A percentile compares a stretch with the other conserved stretches of the same genome.
These are phyloP conservation scores for Talaromyces trachyspermus DNA, from an alignment of 495 filamentous ascomycete genomes.

Conservation along the genomic window DNA sequence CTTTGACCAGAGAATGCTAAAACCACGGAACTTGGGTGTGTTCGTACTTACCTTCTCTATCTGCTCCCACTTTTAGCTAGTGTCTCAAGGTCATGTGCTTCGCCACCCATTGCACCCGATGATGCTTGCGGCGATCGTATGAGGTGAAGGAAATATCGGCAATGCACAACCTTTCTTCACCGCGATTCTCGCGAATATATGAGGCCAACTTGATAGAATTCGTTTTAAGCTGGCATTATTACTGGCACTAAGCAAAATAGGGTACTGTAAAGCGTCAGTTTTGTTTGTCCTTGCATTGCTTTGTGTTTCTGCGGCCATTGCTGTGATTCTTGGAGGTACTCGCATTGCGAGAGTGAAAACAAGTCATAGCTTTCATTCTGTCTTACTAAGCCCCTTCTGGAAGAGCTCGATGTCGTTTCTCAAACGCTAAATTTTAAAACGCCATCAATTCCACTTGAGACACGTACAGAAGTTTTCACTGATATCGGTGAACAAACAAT, in stretches of 20 bases:
- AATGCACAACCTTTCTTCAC: conserved; percentile 7
- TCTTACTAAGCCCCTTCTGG: not conserved
- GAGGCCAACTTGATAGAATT: not conserved
- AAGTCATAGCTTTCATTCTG: conserved; percentile 3
- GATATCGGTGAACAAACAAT: not conserved
- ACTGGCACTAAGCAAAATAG: not conserved
- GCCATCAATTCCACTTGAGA: not conserved
- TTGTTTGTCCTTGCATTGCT: too few species aligned
- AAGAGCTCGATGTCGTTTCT: conserved; percentile 1
- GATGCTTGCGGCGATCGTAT: conserved; percentile 5
- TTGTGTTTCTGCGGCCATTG: too few species aligned
- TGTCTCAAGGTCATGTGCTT: conserved; percentile 10
- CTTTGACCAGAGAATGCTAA: not conserved
- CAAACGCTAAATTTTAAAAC: not conserved
- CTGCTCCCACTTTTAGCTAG: conserved; percentile 18
- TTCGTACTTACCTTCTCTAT: conserved; percentile 7
- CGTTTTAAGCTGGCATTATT: not conserved
- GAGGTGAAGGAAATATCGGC: not conserved
- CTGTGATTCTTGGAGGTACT: not conserved
- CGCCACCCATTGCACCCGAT: conserved; percentile 1
- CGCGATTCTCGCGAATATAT: not conserved
- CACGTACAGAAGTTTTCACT: not conserved
- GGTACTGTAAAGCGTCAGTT: not conserved
- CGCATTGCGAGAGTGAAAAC: not conserved
- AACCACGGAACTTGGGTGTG: not conserved